Evolutionary conservation across 257 asterid species (phyloP), one percentile per base, ranked within the genome.

Genomic region (Solanum corneliomulleri): DNA sequence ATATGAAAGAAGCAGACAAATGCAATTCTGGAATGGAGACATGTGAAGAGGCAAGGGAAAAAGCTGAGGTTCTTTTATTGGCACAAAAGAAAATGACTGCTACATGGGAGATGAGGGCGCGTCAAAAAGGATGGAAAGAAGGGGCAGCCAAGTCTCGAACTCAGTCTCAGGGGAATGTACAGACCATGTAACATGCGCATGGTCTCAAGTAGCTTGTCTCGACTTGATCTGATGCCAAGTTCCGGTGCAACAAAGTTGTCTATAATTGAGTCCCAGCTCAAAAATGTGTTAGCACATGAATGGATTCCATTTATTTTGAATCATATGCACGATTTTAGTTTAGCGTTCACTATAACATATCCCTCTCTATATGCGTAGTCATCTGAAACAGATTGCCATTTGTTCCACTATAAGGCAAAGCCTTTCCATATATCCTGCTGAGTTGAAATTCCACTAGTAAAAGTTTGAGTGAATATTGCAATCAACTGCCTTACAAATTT

Each of bases 11-110:
- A 88, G 98, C 99, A 33, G 98, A 95, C 89, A 96, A 96, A 90
- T 96, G 99, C 91, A 96, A 96, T 90, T 94, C 98, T 9, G 99
- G 99, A 87, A 96, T 96, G 99, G 99, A 94, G 86, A 96, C 98
- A 4, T 96, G 99, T 86, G 99, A 96, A 90, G 96, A 93, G 92
- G 99, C 99, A 37, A 93, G 98, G 86, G 99, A 95, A 89, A 96
- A 96, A 58, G 93, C 99, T 6, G 99, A 96, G 89, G 94, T 93
- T 64, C 89, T 93, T 88, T 89, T 96, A 86, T 77, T 89, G 85
- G 89, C 92, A 39, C 99, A 96, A 92, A 95, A 91, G 88, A 94
- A 91, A 88, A 87, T 94, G 70, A 94, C 98, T 11, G 93, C 97
- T 80, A 85, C 89, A 88, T 96, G 99, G 99, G 98, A 95, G 92